Evolutionary conservation across 768 basidiomycete species (phyloP), one percentile per base, ranked within the genome.

Genomic region (Boletus reticulatus): DNA sequence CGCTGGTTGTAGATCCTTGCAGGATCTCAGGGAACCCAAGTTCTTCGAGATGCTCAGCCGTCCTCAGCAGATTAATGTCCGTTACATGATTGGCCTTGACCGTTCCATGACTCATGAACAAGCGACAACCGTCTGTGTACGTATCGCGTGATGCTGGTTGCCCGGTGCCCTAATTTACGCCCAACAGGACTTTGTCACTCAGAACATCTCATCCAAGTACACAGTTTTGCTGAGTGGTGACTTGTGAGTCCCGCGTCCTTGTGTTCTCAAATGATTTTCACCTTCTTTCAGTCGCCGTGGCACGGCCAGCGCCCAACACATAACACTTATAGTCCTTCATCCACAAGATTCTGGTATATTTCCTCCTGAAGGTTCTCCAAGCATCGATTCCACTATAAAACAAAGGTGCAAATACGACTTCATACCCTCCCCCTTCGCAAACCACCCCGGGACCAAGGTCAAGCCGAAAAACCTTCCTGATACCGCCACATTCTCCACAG

Each of bases 221-320:
- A 80, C 84, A 54, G 58, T 82, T 17, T 62, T 76, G 31, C 62
- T 84, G n/a, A 75, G 75, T 0, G 85, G 84, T 11, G 75, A 75
- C 69, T 83, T 85, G 86, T 88, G 63, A 65, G 86, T 69, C 5
- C 20, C n/a, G 12, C n/a, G n/a, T 53, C 8, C n/a, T 20, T 38
- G 27, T 17, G 29, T 20, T 43, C 19, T 12, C 27, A 17, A 2
- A 2, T 6, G n/a, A 39, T 37, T 17, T 36, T 59, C 9, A 56
- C 34, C n/a, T 32, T 52, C n/a, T 45, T 38, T 46, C 37, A 67
- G 85, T 59, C 82, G 85, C 17, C 80, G 85, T 38, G 78, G 76
- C 24, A 22, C 24, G 48, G 24, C 38, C 47, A 61, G 32, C 16
- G 56, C 69, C 19, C 53, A 58, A 27, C 34, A 59, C 11, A 37